phyloP scores from a whole-genome alignment of 805 yeast species.

The Ogataea nakhonphanomensis region DNA sequence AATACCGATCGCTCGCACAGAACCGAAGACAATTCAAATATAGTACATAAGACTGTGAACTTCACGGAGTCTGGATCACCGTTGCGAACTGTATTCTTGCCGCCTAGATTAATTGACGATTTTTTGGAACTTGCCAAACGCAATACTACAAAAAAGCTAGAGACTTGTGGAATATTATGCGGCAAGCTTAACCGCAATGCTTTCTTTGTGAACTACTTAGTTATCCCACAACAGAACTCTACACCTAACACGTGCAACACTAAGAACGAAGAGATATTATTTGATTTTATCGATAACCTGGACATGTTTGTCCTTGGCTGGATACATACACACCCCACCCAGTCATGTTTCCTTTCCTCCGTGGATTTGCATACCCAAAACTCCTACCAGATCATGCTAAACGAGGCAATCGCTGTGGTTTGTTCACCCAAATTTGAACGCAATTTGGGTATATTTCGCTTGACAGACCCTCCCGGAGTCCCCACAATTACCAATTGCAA shows the following conservation, averaged over 20 bases:
- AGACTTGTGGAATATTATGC: slow-evolving; percentile 66
- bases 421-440: slow-evolving; percentile 52
- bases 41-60: slow-evolving; percentile 37
- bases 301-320: slow-evolving; percentile 66
- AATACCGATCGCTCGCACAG: not conserved
- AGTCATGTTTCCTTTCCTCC: slow-evolving; percentile 64
- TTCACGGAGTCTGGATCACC: slow-evolving; percentile 56
- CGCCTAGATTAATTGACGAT: slow-evolving; percentile 38
- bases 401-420: slow-evolving; percentile 66
- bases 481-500: slow-evolving; percentile 51
- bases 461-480: slow-evolving; percentile 65
- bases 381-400: slow-evolving; percentile 65
- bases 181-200: slow-evolving; percentile 61
- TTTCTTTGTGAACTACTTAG: slow-evolving; percentile 56
- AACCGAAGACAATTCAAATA: not conserved
- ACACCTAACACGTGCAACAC: slow-evolving; percentile 63
- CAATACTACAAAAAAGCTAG: slow-evolving; percentile 50
- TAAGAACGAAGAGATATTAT: slow-evolving; percentile 54
- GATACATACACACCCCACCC: slow-evolving; percentile 76
- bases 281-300: slow-evolving; percentile 50
- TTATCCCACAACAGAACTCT: slow-evolving; percentile 61
- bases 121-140: slow-evolving; percentile 46
- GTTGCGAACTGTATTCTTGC: slow-evolving; percentile 49
- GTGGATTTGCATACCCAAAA: slow-evolving; percentile 67
- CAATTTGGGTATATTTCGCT: slow-evolving; percentile 53